Conservation (phyloP, 768 basidiomycete species). For the Coprinopsis strossmayeri region DNA sequence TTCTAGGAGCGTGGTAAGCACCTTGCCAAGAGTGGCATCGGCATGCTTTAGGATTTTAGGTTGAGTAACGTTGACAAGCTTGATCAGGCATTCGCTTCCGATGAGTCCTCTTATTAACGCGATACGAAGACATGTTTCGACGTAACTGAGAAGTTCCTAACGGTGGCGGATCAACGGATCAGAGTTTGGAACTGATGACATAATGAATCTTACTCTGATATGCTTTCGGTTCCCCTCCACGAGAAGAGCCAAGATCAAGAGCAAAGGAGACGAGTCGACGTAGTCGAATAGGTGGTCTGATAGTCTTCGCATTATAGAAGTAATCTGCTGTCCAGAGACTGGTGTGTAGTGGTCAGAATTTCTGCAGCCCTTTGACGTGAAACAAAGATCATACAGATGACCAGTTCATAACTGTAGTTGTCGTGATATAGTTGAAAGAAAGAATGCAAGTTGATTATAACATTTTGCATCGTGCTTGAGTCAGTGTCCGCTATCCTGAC, state of each 20-base stretch:
- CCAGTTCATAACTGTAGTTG: slow-evolving; percentile 42
- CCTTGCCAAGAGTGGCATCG: slow-evolving; percentile 21
- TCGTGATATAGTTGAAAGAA: slow-evolving; percentile 54
- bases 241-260: slow-evolving; percentile 44
- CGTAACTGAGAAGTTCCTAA: slow-evolving; percentile 52
- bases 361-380: not conserved
- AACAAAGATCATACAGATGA: slow-evolving; percentile 41
- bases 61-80: slow-evolving; percentile 41
- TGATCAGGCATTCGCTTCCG: slow-evolving; percentile 33
- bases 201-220: slow-evolving; percentile 36
- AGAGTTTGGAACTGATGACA: slow-evolving; percentile 1
- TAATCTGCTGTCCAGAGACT: slow-evolving; percentile 56
- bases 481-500: slow-evolving; percentile 44
- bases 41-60: slow-evolving; percentile 8
- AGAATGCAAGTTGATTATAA: slow-evolving; percentile 48
- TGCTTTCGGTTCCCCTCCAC: slow-evolving; percentile 55
- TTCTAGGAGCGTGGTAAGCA: slow-evolving; percentile 42
- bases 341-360: not conserved
- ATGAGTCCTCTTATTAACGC: slow-evolving; percentile 44
- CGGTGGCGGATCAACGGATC: slow-evolving; percentile 4
- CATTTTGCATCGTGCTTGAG: slow-evolving; percentile 39
- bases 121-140: slow-evolving; percentile 57
- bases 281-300: slow-evolving; percentile 43
- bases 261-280: slow-evolving; percentile 51
- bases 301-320: slow-evolving; percentile 47